phyloP scores from a whole-genome alignment of 2,329 filamentous ascomycete species.

The Beauveria australis region DNA sequence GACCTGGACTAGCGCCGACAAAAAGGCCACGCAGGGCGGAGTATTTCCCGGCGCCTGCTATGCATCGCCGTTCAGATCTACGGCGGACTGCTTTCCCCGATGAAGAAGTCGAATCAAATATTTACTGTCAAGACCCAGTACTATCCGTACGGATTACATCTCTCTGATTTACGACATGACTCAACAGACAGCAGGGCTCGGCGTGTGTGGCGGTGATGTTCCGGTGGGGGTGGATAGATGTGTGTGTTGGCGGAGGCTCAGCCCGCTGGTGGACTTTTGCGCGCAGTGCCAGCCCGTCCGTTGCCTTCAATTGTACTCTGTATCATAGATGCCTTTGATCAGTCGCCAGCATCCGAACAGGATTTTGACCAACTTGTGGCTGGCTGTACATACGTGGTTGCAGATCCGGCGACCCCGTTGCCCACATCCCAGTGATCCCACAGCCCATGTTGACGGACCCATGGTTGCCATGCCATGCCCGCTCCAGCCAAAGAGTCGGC shows the following conservation, averaged over 20 bases:
- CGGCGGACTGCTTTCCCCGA: not conserved
- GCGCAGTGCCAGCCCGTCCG: not conserved
- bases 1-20: no score
- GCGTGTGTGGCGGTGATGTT: not conserved
- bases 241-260: not conserved
- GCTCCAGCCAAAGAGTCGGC: not conserved
- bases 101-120: not conserved
- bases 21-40: not conserved
- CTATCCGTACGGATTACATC: no score
- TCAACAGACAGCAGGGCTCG: no score
- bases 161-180: no score
- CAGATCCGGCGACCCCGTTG: constrained; percentile 8
- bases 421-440: not conserved
- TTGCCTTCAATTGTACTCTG: not conserved
- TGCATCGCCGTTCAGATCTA: not conserved
- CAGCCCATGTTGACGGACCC: not conserved
- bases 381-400: not conserved
- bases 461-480: not conserved
- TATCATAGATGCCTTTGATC: not conserved
- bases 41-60: not conserved
- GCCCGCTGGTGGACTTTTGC: not conserved
- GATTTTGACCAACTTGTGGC: no score
- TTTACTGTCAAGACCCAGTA: no score
- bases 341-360: not conserved
- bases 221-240: not conserved